These are phyloP conservation scores for Cucumis melo DNA, from an alignment of 306 rosid species.

Conservation along the genomic window DNA sequence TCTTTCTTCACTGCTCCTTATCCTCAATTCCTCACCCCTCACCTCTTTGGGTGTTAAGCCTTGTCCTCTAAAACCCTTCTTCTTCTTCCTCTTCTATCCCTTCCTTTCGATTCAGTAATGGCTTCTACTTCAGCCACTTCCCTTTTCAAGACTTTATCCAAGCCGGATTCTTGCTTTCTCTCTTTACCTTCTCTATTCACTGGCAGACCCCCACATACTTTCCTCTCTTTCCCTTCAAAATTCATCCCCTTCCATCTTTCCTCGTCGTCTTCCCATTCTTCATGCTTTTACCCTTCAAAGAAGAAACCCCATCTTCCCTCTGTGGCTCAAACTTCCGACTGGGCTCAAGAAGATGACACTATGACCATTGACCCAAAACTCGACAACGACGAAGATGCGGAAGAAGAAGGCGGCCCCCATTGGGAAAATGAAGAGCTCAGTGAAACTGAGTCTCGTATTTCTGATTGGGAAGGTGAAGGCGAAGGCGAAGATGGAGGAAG, in stretches of 20 bases:
- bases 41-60: neutral
- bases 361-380: conserved; percentile 13
- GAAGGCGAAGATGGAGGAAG: conserved; percentile 4
- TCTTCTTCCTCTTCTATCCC: neutral
- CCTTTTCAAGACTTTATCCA: conserved; percentile 34
- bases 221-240: conserved; percentile 27
- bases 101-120: conserved; percentile 8
- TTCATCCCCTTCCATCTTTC: conserved; percentile 32
- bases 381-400: conserved; percentile 7
- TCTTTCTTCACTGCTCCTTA: neutral
- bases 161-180: conserved; percentile 40
- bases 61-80: conserved; percentile 16
- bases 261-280: conserved; percentile 18
- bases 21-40: conserved; percentile 35
- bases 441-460: conserved; percentile 19
- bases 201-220: conserved; percentile 24
- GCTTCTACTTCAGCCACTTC: conserved; percentile 33
- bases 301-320: conserved; percentile 24
- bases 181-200: conserved; percentile 37
- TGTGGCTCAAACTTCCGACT: conserved; percentile 66
- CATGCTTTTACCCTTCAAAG: conserved; percentile 14
- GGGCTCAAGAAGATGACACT: conserved; percentile 61
- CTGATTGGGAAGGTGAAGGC: conserved; percentile 26
- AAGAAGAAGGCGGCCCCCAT: neutral
- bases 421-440: conserved; percentile 34